A percentile compares a stretch with the other conserved stretches of the same genome.
These are phyloP conservation scores for Sarocladiaceae sp. DNA, from an alignment of 2,329 filamentous ascomycete genomes.

Conservation along the genomic window DNA sequence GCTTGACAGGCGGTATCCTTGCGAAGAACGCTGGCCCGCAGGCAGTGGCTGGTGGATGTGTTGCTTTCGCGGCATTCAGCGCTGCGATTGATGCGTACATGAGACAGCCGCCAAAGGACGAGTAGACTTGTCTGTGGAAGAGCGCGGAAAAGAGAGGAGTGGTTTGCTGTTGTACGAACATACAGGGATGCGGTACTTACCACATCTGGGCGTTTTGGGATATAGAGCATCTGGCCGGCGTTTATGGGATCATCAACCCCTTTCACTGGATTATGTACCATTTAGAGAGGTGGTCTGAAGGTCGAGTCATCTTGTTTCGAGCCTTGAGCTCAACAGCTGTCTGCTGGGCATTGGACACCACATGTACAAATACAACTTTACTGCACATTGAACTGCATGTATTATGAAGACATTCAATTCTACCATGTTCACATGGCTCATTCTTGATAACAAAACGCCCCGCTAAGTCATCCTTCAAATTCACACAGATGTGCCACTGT, in stretches of 20 bases:
- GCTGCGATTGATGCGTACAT: slow-evolving; percentile 91
- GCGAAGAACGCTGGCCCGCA: slow-evolving; percentile 85
- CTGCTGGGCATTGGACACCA: not conserved
- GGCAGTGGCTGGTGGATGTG: slow-evolving; percentile 82
- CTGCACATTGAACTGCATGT: no score
- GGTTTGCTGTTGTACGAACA: slow-evolving; percentile 17
- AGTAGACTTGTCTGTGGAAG: slow-evolving; percentile 28
- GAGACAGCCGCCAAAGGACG: slow-evolving; percentile 64
- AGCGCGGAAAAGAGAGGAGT: slow-evolving; percentile 7
- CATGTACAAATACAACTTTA: no score
- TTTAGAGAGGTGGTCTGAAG: not conserved
- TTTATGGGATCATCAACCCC: slow-evolving; percentile 13
- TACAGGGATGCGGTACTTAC: slow-evolving; percentile 9
- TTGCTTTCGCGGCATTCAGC: slow-evolving; percentile 89
- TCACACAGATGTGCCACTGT: not conserved
- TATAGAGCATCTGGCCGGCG: slow-evolving; percentile 17
- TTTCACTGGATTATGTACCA: not conserved
- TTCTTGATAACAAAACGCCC: not conserved
- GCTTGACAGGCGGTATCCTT: slow-evolving; percentile 84
- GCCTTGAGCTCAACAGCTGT: no score
- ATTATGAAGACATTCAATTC: no score
- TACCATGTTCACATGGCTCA: no score
- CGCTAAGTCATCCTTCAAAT: not conserved
- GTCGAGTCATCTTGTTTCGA: not conserved
- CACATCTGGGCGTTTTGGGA: slow-evolving; percentile 18